Evolutionary conservation across 352 stramenopile genomes (phyloP).

Genomic region (Phytopythium sindhum): DNA sequence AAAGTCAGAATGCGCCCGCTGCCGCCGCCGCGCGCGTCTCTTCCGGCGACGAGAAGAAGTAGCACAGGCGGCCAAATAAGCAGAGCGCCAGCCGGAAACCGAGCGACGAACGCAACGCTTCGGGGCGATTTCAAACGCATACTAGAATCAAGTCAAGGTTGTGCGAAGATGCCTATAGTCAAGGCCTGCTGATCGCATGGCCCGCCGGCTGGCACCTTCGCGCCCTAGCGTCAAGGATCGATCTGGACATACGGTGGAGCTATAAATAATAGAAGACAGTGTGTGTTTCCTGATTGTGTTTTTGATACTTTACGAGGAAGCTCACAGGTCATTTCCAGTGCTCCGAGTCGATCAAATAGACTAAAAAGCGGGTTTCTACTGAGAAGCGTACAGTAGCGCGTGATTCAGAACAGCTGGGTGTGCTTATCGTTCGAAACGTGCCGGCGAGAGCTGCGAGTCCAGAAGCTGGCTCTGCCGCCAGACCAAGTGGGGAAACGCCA

Average conservation of each 20-base stretch:
- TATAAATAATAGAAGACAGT: no score
- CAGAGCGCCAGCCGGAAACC: background rate
- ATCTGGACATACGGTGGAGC: no score
- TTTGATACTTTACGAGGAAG: background rate
- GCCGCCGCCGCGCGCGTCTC: background rate
- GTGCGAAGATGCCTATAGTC: no score
- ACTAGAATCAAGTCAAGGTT: background rate
- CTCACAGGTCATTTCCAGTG: no score
- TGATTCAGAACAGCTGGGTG: background rate
- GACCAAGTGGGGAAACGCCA: background rate
- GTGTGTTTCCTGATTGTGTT: no score
- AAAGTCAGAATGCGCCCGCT: conserved; percentile 1
- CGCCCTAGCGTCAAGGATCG: no score
- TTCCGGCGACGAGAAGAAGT: background rate
- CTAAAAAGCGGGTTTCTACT: no score
- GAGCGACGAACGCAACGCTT: background rate
- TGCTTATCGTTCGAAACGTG: background rate
- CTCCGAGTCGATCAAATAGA: no score
- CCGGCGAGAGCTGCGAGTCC: background rate
- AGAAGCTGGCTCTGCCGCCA: background rate
- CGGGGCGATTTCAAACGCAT: background rate
- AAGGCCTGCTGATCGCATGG: no score
- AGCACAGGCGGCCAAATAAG: background rate
- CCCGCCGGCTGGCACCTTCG: no score
- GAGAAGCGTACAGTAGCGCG: no score